These are phyloP conservation scores for Cornus controversa DNA, from an alignment of 148 eudicot genomes.

Conservation along the genomic window DNA sequence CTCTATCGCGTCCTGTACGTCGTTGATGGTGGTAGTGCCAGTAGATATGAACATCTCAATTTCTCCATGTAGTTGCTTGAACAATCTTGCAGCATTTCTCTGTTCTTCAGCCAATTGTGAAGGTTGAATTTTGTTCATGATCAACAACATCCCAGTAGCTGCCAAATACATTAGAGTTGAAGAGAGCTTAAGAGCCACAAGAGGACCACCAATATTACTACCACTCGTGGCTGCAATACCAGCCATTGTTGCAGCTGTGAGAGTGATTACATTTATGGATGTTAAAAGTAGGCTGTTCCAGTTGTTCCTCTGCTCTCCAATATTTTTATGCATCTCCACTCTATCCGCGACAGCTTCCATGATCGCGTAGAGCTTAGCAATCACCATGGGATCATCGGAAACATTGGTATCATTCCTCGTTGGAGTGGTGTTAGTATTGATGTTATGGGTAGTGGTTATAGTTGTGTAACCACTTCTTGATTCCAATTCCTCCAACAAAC, in stretches of 20 bases:
- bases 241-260: slow-evolving; percentile 10
- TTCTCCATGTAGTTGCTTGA: slow-evolving; percentile 17
- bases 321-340: slow-evolving; percentile 45
- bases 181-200: slow-evolving; percentile 24
- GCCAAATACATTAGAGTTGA: slow-evolving; percentile 28
- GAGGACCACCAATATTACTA: neutral
- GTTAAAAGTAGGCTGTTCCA: slow-evolving; percentile 42
- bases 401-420: neutral
- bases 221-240: neutral
- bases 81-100: slow-evolving; percentile 35
- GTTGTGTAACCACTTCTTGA: neutral
- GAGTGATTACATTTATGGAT: slow-evolving; percentile 18
- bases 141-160: slow-evolving; percentile 24
- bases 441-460: neutral
- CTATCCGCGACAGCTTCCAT: slow-evolving; percentile 37
- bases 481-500: slow-evolving; percentile 5
- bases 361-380: slow-evolving; percentile 24
- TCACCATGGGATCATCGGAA: slow-evolving; percentile 5
- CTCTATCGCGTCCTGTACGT: slow-evolving; percentile 30
- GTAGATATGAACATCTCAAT: slow-evolving; percentile 13
- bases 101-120: slow-evolving; percentile 49
- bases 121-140: slow-evolving; percentile 49
- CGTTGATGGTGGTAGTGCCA: neutral
- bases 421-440: neutral
- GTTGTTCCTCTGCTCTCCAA: slow-evolving; percentile 34